Evolutionary conservation across 805 yeast species (phyloP).

Genomic region (Kazachstania africana): DNA sequence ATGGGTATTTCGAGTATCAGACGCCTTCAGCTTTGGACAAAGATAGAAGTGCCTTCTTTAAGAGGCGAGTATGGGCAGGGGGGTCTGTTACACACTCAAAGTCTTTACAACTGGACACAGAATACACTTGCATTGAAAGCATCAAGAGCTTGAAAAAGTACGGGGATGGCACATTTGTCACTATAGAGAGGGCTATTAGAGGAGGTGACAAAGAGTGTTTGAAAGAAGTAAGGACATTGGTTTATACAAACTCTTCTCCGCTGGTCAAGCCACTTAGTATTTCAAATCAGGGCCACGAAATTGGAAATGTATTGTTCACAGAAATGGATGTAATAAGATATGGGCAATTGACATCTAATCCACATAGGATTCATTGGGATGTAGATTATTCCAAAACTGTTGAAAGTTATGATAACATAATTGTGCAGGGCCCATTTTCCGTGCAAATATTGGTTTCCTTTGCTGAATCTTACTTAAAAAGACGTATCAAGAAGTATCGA

Average conservation of each 20-base stretch:
- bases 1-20: slow-evolving; percentile 76
- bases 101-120: slow-evolving; percentile 28
- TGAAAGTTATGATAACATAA: slow-evolving; percentile 50
- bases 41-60: slow-evolving; percentile 23
- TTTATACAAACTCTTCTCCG: slow-evolving; percentile 40
- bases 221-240: slow-evolving; percentile 46
- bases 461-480: slow-evolving; percentile 22
- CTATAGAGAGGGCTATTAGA: slow-evolving; percentile 38
- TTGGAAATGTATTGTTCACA: slow-evolving; percentile 24
- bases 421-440: slow-evolving; percentile 77
- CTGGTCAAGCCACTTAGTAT: not conserved
- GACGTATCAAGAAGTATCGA: slow-evolving; percentile 22
- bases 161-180: slow-evolving; percentile 36
- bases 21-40: slow-evolving; percentile 36
- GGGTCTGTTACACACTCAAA: slow-evolving; percentile 43
- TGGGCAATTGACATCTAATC: slow-evolving; percentile 68
- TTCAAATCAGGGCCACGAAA: not conserved
- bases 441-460: slow-evolving; percentile 49
- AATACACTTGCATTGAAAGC: slow-evolving; percentile 41
- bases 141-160: slow-evolving; percentile 31
- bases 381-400: slow-evolving; percentile 34
- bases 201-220: slow-evolving; percentile 18
- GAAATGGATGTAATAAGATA: slow-evolving; percentile 38
- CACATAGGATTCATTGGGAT: slow-evolving; percentile 78
- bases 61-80: slow-evolving; percentile 69